These are phyloP conservation scores for Melampsora abietis-canadensis DNA, from an alignment of 1,284 basidiomycete genomes.

Conservation along the genomic window DNA sequence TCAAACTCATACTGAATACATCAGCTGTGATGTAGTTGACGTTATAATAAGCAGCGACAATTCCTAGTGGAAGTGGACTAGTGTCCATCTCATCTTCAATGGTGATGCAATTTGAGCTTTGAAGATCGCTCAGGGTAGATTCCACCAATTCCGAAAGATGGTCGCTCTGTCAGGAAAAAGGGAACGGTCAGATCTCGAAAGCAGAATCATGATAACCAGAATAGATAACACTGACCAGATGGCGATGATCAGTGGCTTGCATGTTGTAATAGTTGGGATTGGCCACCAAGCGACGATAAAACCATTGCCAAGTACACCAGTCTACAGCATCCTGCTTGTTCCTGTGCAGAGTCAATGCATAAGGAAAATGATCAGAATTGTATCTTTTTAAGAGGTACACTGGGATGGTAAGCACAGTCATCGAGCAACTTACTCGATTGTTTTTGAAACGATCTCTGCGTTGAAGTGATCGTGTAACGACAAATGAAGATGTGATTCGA, in stretches of 20 bases:
- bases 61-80: constrained; percentile 82
- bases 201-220: neutral
- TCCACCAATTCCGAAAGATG: constrained; percentile 95
- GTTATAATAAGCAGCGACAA: constrained; percentile 93
- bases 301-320: constrained; percentile 56
- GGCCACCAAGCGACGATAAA: constrained; percentile 46
- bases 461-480: constrained; percentile 91
- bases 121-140: constrained; percentile 82
- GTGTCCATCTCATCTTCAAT: constrained; percentile 93
- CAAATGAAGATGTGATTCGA: constrained; percentile 85
- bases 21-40: constrained; percentile 89
- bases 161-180: constrained; percentile 56
- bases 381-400: constrained; percentile 43
- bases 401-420: constrained; percentile 44
- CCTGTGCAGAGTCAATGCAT: neutral
- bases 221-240: constrained; percentile 61
- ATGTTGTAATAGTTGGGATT: constrained; percentile 82
- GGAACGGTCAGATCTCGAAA: neutral
- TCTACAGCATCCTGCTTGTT: constrained; percentile 96
- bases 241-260: constrained; percentile 79
- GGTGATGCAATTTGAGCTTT: constrained; percentile 88
- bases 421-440: constrained; percentile 66
- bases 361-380: neutral
- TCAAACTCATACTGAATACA: constrained; percentile 91
- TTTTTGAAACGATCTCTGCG: constrained; percentile 95